Base-by-base conservation (phyloP, 108 stramenopile species). In the Bacterosira constricta region DNA sequence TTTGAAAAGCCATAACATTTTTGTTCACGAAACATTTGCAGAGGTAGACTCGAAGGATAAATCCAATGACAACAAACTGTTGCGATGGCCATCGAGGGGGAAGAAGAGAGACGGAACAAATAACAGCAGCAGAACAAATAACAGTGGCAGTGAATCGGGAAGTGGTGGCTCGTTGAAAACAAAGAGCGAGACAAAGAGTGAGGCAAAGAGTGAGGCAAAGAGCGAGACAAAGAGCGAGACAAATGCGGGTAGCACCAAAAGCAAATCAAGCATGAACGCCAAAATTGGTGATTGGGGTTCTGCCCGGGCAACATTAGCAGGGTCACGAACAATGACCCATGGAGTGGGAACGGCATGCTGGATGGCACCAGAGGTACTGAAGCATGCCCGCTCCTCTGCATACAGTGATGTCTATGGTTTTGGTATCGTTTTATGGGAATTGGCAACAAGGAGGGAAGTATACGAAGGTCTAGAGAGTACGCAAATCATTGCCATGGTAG, bases 241-340 rank as follows among this genome's bases (percentile, higher is more conserved):
- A 13, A 12, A 54, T 13, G 45, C 54, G 2, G 49, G 79, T 38
- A 86, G 87, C 37, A 68, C 86, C 70, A 80, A 74, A 38, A 69
- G 77, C 54, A 85, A 90, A 41, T 90, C 92, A 42, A 88, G 85
- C 1, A 77, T 94, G 60, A 68, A 84, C 29, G 90, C 95, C 13
- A 93, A 96, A 67, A 97, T 98, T 63, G 97, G 98, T 8, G 98
- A 98, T 76, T 98, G 96, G 96, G 96, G 96, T 21, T 96, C 93
- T 20, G 96, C 97, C 26, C 77, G 97, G 34, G 96, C 96, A 45
- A 84, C 90, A 8, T 66, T 91, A 41, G 88, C 91, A 10, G 91
- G 91, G 4, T 89, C 90, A 18, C 72, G 89, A 62, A 97, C 92
- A 10, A 97, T 98, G 96, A 97, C 97, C 3, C 97, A 97, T 73